phyloP scores from a whole-genome alignment of 2,329 filamentous ascomycete genomes.

The Clarireedia paspali region DNA sequence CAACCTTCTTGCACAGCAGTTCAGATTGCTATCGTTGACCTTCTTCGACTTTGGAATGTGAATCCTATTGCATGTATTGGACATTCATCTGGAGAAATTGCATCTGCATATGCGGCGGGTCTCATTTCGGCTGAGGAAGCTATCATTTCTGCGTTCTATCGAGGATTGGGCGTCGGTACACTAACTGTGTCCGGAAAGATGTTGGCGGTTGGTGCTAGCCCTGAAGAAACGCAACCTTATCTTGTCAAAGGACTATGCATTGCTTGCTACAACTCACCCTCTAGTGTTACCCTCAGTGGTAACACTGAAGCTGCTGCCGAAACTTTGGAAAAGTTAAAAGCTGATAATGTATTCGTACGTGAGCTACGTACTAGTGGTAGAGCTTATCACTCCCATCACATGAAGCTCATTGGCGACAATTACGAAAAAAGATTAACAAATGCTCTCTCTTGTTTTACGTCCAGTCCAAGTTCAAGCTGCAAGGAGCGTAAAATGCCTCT shows the following conservation, averaged over 20 bases:
- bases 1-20: slow-evolving; percentile 40
- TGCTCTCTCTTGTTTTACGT: not conserved
- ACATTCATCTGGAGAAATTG: slow-evolving; percentile 42
- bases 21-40: slow-evolving; percentile 38
- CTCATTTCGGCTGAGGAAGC: slow-evolving; percentile 28
- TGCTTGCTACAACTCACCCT: slow-evolving; percentile 25
- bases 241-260: not conserved
- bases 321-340: not conserved
- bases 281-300: slow-evolving; percentile 21
- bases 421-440: slow-evolving; percentile 7
- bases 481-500: not conserved
- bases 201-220: slow-evolving; percentile 13
- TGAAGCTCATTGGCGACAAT: slow-evolving; percentile 1
- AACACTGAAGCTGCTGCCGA: not conserved
- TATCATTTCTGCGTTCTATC: slow-evolving; percentile 38
- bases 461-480: not conserved
- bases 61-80: slow-evolving; percentile 33
- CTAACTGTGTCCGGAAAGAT: slow-evolving; percentile 5
- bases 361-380: slow-evolving; percentile 6
- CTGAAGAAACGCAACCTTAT: slow-evolving; percentile 1
- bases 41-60: slow-evolving; percentile 36
- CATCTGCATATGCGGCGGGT: slow-evolving; percentile 36
- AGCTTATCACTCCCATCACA: slow-evolving; percentile 14
- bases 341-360: slow-evolving; percentile 16
- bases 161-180: slow-evolving; percentile 14